Conservation (phyloP, 768 basidiomycete species). For the Mycena maculata region DNA sequence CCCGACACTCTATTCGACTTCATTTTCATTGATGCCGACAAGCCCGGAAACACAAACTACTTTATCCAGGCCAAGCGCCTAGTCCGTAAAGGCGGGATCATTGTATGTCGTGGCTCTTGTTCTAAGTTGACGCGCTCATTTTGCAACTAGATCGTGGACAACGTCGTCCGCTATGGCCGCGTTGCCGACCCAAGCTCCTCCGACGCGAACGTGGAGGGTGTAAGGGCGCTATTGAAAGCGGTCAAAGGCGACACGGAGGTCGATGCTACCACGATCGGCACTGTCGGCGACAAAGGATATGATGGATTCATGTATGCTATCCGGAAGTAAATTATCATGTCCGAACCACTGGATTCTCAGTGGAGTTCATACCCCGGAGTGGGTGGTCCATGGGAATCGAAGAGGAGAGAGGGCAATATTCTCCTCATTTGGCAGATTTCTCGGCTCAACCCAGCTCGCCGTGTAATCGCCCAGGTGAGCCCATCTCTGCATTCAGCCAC, state of each 20-base stretch:
- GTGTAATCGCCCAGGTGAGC: no score
- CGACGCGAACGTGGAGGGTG: constrained; percentile 55
- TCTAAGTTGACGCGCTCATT: neutral
- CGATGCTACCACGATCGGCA: constrained; percentile 62
- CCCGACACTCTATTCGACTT: constrained; percentile 69
- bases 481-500: no score
- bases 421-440: no score
- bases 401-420: no score
- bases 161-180: constrained; percentile 63
- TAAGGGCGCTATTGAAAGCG: constrained; percentile 56
- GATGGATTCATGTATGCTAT: constrained; percentile 66
- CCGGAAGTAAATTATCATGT: no score
- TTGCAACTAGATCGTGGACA: constrained; percentile 64
- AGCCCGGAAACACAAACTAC: constrained; percentile 64
- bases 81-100: constrained; percentile 68
- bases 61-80: constrained; percentile 72
- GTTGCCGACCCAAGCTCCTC: constrained; percentile 55
- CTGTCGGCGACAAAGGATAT: constrained; percentile 63
- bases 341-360: no score
- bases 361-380: no score
- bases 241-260: constrained; percentile 63
- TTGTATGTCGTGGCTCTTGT: constrained; percentile 52
- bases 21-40: constrained; percentile 81
- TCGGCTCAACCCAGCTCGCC: no score
- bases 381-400: no score